Evolutionary conservation across 371 early-diverging fungal species (phyloP).

Genomic region (Apophysomyces ossiformis): DNA sequence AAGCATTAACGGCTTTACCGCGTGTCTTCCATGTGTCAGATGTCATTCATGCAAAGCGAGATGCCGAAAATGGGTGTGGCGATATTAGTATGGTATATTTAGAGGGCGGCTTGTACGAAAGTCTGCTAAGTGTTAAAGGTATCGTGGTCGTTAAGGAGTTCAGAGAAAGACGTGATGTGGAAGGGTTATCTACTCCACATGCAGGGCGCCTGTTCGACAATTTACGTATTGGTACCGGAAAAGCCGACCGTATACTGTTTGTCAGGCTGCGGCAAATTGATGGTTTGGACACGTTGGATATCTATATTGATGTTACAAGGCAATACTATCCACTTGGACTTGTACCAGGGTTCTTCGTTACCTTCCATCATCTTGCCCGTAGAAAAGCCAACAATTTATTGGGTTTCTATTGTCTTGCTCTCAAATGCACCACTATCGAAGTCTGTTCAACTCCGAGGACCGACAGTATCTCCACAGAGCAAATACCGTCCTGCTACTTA

Average conservation of each 20-base stretch:
- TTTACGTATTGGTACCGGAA: constrained; percentile 30
- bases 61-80: not conserved
- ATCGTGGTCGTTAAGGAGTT: constrained; percentile 29
- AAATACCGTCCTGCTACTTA: constrained; percentile 6
- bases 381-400: not conserved
- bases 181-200: not conserved
- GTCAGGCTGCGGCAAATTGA: constrained; percentile 33
- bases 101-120: constrained; percentile 6
- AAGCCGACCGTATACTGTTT: constrained; percentile 24
- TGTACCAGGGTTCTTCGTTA: constrained; percentile 29
- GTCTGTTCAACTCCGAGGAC: constrained; percentile 1
- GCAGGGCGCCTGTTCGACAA: constrained; percentile 5
- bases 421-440: constrained; percentile 12
- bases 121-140: constrained; percentile 23
- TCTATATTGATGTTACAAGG: constrained; percentile 28
- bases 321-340: constrained; percentile 33
- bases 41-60: not conserved
- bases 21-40: not conserved
- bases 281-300: constrained; percentile 28
- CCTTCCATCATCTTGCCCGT: constrained; percentile 26
- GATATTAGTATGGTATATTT: constrained; percentile 1
- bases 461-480: not conserved
- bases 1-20: not conserved
- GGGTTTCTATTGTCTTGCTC: constrained; percentile 10
- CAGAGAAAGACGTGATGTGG: constrained; percentile 8